phyloP scores from a whole-genome alignment of 78 protist species.

The Speleostelium caveatum region DNA sequence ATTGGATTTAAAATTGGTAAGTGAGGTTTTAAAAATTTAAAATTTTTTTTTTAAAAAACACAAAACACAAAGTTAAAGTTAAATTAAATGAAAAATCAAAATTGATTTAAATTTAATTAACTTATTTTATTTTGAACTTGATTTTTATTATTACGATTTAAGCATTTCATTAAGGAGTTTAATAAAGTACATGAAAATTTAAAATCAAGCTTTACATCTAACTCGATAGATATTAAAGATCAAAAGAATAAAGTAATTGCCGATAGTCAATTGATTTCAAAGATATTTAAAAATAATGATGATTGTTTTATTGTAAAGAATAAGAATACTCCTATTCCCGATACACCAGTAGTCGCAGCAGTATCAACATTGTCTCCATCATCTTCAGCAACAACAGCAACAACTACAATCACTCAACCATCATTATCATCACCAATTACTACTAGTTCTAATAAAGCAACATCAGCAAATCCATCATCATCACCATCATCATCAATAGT shows the following conservation, averaged over 20 bases:
- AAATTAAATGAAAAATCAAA: background rate
- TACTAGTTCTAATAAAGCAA: background rate
- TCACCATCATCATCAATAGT: background rate
- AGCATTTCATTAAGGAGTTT: slow-evolving; percentile 53
- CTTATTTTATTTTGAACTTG: too few species aligned
- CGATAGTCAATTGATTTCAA: slow-evolving; percentile 12
- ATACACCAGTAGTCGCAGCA: background rate
- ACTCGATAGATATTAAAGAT: slow-evolving; percentile 42
- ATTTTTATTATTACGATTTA: background rate
- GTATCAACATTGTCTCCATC: background rate
- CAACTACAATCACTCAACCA: background rate
- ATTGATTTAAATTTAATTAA: too few species aligned
- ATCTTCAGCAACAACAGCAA: background rate
- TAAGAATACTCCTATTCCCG: background rate
- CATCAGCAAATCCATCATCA: background rate
- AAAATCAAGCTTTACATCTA: background rate
- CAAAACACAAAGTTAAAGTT: background rate
- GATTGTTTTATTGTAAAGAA: slow-evolving; percentile 55
- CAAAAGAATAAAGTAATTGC: slow-evolving; percentile 11
- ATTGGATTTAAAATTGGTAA: slow-evolving; percentile 45
- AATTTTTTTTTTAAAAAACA: background rate
- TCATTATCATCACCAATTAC: background rate
- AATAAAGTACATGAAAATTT: background rate
- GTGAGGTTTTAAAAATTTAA: background rate
- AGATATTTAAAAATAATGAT: slow-evolving; percentile 29